Conservation (phyloP, 495 filamentous ascomycete genomes). For the Choiromyces venosus region DNA sequence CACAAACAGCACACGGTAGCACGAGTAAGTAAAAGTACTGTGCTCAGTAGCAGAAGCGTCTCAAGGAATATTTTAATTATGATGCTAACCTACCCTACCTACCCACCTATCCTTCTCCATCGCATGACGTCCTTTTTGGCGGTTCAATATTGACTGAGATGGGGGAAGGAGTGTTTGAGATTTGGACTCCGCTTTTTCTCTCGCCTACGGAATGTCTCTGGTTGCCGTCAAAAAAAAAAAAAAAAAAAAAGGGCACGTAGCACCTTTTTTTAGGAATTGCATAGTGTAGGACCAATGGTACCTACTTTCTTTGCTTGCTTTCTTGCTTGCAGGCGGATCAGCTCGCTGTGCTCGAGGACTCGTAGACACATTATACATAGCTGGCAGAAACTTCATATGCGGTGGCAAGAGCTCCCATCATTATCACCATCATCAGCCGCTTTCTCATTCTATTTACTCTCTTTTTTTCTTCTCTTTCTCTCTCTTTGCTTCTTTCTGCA, state of each 20-base stretch:
- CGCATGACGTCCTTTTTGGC: neutral
- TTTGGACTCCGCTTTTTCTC: neutral
- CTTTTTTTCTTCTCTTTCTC: neutral
- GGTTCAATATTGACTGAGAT: neutral
- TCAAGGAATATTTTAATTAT: neutral
- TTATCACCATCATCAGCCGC: neutral
- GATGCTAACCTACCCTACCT: neutral
- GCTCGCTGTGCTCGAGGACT: no score
- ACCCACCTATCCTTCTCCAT: neutral
- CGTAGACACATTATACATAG: neutral
- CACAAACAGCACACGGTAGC: neutral
- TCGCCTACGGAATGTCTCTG: neutral
- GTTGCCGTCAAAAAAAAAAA: neutral
- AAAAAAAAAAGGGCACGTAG: neutral
- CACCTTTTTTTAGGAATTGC: conserved; percentile 3
- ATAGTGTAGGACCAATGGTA: neutral
- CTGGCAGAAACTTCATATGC: neutral
- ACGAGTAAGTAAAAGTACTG: neutral
- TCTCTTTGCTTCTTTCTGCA: neutral
- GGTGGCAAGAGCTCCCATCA: neutral
- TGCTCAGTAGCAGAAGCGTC: neutral
- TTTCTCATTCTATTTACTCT: neutral
- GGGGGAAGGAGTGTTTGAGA: neutral
- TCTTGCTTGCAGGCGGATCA: neutral
- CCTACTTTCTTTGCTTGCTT: neutral